Conservation (phyloP, 768 basidiomycete species). For the Mycena galopus region DNA sequence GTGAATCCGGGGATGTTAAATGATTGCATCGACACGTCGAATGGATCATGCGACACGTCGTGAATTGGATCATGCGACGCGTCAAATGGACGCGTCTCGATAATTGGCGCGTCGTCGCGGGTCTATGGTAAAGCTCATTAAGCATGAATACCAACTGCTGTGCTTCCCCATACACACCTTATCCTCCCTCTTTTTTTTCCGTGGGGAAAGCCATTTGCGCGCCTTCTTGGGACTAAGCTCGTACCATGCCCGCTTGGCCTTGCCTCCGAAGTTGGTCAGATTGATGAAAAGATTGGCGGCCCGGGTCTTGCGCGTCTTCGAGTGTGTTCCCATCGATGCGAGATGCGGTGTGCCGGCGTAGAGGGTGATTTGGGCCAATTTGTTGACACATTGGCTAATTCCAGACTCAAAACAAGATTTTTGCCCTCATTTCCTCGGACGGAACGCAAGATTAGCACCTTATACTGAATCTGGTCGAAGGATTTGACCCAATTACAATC, state of each 20-base stretch:
- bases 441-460: neutral
- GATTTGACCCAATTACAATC: neutral
- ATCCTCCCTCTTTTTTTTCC: neutral
- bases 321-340: neutral
- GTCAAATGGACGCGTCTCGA: neutral
- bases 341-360: neutral
- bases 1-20: neutral
- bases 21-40: neutral
- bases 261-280: neutral
- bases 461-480: neutral
- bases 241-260: neutral
- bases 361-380: neutral
- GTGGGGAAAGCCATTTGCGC: neutral
- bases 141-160: neutral
- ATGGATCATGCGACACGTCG: conserved; percentile 12
- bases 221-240: neutral
- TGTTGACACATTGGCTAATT: neutral
- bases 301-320: neutral
- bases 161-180: neutral
- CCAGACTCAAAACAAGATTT: neutral
- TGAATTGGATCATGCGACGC: neutral
- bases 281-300: neutral
- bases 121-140: neutral
- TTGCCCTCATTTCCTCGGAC: neutral
- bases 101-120: neutral